Percentiles rank a stretch among this genome's conserved stretches.
phyloP scores from a whole-genome alignment of 228 moss, liverwort and hornwort genomes.

The Sphagnum fallax region DNA sequence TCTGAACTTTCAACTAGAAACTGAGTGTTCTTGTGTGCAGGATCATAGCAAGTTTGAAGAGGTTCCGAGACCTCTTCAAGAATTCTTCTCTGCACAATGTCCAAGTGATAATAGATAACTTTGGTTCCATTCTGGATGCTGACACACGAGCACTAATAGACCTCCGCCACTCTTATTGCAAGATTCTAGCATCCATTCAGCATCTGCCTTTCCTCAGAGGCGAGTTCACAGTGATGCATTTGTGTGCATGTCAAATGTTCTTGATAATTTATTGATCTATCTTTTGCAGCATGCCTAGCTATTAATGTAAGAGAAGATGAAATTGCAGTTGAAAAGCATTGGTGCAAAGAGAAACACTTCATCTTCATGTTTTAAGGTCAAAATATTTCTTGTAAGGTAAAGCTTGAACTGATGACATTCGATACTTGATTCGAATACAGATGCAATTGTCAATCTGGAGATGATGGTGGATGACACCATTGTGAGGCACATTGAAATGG shows the following conservation, averaged over 20 bases:
- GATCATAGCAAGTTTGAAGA: conserved; percentile 16
- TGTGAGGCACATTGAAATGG: conserved; percentile 11
- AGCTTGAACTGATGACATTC: not conserved
- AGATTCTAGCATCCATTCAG: conserved; percentile 3
- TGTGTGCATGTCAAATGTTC: not conserved
- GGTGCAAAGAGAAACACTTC: not conserved
- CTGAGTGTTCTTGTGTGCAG: not conserved
- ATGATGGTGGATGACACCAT: conserved; percentile 18
- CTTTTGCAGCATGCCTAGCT: not conserved
- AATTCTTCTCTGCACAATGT: conserved; percentile 6
- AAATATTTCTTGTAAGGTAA: not conserved
- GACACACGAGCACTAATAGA: conserved; percentile 18
- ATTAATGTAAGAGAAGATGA: not conserved
- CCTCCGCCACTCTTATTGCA: conserved; percentile 10
- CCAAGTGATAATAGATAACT: not conserved
- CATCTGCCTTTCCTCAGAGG: not conserved
- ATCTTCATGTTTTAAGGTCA: not conserved
- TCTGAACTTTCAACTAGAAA: no score
- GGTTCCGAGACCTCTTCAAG: conserved; percentile 8
- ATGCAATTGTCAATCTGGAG: conserved; percentile 5
- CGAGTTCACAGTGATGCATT: not conserved
- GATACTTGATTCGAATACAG: not conserved
- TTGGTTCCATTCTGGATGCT: conserved; percentile 7
- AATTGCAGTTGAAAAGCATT: not conserved
- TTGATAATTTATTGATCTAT: not conserved